phyloP scores from a whole-genome alignment of 768 basidiomycete species.

The Termitomyces sp. region DNA sequence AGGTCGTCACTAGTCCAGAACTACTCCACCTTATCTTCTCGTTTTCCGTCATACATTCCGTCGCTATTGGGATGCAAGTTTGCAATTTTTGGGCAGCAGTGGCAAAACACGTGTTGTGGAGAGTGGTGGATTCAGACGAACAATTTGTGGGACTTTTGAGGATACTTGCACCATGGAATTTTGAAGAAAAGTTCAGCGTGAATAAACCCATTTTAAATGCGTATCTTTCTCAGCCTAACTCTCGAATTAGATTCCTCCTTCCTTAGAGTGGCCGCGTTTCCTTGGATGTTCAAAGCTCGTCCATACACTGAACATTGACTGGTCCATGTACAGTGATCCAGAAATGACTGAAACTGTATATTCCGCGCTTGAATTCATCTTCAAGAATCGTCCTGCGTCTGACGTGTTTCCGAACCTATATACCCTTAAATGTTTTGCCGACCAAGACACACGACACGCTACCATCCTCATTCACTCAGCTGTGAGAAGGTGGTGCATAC shows the following conservation, averaged over 20 bases:
- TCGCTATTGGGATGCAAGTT: not conserved
- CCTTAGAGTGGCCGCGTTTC: not conserved
- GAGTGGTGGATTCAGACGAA: not conserved
- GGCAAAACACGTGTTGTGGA: not conserved
- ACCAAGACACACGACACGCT: not conserved
- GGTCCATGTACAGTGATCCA: not conserved
- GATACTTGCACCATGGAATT: not conserved
- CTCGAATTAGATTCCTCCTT: not conserved
- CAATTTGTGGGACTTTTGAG: not conserved
- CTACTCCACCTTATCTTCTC: not conserved
- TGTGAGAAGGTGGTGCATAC: not conserved
- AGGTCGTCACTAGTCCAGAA: not conserved
- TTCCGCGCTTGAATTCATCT: not conserved
- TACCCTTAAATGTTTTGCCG: not conserved
- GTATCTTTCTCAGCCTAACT: not conserved
- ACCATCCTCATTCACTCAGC: not conserved
- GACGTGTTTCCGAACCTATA: not conserved
- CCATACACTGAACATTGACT: not conserved
- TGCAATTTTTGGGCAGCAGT: not conserved
- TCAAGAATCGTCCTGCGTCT: not conserved
- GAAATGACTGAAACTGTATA: not conserved
- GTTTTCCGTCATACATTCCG: not conserved
- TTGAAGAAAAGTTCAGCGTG: not conserved
- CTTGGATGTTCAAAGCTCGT: not conserved
- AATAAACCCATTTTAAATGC: not conserved